Base-by-base conservation (phyloP, 352 stramenopile species). In the Pythium chondricola region DNA sequence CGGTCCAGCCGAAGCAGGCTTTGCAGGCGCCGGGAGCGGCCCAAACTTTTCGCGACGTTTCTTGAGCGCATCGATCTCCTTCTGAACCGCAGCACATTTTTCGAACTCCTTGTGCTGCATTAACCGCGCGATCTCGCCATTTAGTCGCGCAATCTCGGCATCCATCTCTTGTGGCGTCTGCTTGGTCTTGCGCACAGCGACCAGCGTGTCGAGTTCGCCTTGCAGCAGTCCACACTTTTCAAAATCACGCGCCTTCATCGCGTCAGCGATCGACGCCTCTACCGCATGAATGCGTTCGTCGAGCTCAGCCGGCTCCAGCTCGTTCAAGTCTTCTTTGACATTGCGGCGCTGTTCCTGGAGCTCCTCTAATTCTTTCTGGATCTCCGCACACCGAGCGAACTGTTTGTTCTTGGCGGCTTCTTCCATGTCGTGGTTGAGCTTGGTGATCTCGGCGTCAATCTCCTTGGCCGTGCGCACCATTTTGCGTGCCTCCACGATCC, bases 61-160 rank as follows among this genome's bases (percentile, higher is more conserved):
- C 52, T 93, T 93, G 30, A 92, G 41, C 16, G 71, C 63, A 32
- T 92, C 80, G 35, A 95, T 89, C 26, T 94, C 71, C 21, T 76
- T 87, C 26, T 95, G 84, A 31, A 95, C 66, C n/a, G 86, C 61
- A 0, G 79, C 72, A 39, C 83, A 95, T 51, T 94, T 93, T 39
- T 88, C 78, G 36, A 94, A 94, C 47, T 88, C 59, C 47, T 95
- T 95, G 21, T 72, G 68, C 42, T 85, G 65, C 82, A 95, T 89
- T 32, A 83, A 44, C 2, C 48, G 52, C 16, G 68, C 67, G 11
- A 94, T 71, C 38, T 89, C 74, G 10, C 52, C 45, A 21, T 92
- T 91, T n/a, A 93, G 48, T 9, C 62, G 65, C 9, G 68, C 69
- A 41, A 95, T 90, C 43, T 93, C 80, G 3, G 63, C 65, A 43